phyloP scores from a whole-genome alignment of 345 rosid genomes.

The Arabis alpina region DNA sequence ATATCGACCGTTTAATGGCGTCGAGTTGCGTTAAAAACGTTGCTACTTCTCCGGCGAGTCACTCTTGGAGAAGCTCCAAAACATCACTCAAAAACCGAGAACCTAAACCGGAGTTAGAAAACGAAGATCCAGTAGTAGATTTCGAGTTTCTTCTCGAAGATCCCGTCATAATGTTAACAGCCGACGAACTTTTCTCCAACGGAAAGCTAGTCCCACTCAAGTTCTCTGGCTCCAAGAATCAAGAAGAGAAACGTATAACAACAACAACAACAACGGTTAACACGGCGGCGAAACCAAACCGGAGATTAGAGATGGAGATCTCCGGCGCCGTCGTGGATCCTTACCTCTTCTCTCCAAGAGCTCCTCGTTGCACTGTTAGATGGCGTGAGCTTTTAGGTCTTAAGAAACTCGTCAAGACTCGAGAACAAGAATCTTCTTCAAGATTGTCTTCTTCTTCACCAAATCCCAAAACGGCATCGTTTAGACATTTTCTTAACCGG shows the following conservation, averaged over 20 bases:
- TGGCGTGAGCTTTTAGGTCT: constrained; percentile 92
- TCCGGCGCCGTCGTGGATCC: constrained; percentile 54
- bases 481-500: constrained; percentile 72
- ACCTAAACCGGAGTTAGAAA: constrained; percentile 36
- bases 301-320: constrained; percentile 51
- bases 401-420: constrained; percentile 54
- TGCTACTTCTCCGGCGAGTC: constrained; percentile 53
- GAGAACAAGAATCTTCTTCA: constrained; percentile 33
- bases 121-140: constrained; percentile 55
- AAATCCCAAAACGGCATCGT: constrained; percentile 53
- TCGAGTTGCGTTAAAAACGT: constrained; percentile 83
- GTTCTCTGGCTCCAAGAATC: constrained; percentile 38
- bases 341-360: constrained; percentile 75
- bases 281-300: constrained; percentile 46
- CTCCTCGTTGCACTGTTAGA: constrained; percentile 83
- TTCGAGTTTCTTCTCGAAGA: constrained; percentile 91
- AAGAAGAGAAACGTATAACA: constrained; percentile 34
- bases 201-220: constrained; percentile 88
- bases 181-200: constrained; percentile 88
- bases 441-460: constrained; percentile 38
- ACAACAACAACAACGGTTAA: constrained; percentile 1
- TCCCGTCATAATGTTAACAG: constrained; percentile 84
- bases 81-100: constrained; percentile 15
- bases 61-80: constrained; percentile 57
- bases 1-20: constrained; percentile 55